Percentiles rank a stretch among this genome's conserved stretches.
These are phyloP conservation scores for Biscutella laevigata DNA, from an alignment of 441 rosid species.

Conservation along the genomic window DNA sequence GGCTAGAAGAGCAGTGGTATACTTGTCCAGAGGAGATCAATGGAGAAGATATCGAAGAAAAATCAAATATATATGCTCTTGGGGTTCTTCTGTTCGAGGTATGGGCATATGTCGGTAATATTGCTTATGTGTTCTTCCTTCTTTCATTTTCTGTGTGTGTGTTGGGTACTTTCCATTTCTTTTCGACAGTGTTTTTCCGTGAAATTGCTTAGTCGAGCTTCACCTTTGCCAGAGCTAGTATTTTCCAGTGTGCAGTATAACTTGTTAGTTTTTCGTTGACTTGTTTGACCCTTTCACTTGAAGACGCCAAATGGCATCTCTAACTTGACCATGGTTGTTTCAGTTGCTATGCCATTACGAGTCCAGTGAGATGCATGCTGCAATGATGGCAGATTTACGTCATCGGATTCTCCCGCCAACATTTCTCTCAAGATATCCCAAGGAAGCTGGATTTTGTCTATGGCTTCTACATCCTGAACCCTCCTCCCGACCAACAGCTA, in stretches of 20 bases:
- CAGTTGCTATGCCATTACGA: constrained; percentile 61
- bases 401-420: constrained; percentile 62
- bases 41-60: constrained; percentile 33
- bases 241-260: constrained; percentile 2
- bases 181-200: background rate
- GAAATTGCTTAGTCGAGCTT: background rate
- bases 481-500: constrained; percentile 60
- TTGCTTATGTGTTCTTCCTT: background rate
- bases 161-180: background rate
- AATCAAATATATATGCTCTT: constrained; percentile 56
- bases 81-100: constrained; percentile 88
- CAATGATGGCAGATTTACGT: constrained; percentile 55
- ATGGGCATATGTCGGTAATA: constrained; percentile 8
- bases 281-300: constrained; percentile 8
- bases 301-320: constrained; percentile 24
- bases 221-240: constrained; percentile 1
- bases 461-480: constrained; percentile 80
- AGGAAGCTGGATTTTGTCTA: constrained; percentile 84
- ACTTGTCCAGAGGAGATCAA: constrained; percentile 48
- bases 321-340: constrained; percentile 17
- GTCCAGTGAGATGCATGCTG: constrained; percentile 42
- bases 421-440: constrained; percentile 56
- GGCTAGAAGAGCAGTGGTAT: constrained; percentile 67
- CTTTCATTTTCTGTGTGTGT: constrained; percentile 1
- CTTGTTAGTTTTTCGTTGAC: background rate